Evolutionary conservation across 2,329 filamentous ascomycete genomes (phyloP).

Genomic region (Mycosphaerella sp.): DNA sequence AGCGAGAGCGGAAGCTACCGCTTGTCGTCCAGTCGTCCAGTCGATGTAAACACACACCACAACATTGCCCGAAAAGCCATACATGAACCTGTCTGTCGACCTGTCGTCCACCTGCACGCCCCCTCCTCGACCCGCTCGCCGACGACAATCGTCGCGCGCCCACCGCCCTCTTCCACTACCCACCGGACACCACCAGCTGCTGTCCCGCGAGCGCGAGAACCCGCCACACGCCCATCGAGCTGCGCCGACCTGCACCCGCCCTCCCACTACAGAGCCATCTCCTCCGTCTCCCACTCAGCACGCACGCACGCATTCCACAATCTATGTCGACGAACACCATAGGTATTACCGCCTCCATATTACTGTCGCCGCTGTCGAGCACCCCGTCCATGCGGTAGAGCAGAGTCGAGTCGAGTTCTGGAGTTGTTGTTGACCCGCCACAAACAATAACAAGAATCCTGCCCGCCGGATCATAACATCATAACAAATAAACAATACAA

Average conservation of each 20-base stretch:
- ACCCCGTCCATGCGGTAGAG: neutral
- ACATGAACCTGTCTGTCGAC: too few species aligned
- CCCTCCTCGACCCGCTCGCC: too few species aligned
- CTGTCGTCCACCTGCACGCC: too few species aligned
- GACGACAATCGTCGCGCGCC: neutral
- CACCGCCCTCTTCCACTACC: neutral
- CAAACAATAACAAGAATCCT: conserved; percentile 14
- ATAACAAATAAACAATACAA: conserved; percentile 6
- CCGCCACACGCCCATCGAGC: conserved; percentile 4
- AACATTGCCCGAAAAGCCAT: neutral
- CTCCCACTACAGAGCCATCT: neutral
- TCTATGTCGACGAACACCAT: conserved; percentile 4
- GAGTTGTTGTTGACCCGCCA: conserved; percentile 1
- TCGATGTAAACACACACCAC: neutral
- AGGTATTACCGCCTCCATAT: neutral
- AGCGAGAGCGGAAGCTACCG: too few species aligned
- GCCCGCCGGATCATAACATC: conserved; percentile 1
- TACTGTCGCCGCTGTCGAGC: neutral
- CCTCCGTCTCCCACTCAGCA: too few species aligned
- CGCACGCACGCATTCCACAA: conserved; percentile 6
- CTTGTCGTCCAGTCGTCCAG: too few species aligned
- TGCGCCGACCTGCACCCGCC: conserved; percentile 1
- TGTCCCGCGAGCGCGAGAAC: neutral
- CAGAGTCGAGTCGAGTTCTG: neutral
- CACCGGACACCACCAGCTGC: neutral